phyloP scores from a whole-genome alignment of 345 rosid species.

The Populus simonii region DNA sequence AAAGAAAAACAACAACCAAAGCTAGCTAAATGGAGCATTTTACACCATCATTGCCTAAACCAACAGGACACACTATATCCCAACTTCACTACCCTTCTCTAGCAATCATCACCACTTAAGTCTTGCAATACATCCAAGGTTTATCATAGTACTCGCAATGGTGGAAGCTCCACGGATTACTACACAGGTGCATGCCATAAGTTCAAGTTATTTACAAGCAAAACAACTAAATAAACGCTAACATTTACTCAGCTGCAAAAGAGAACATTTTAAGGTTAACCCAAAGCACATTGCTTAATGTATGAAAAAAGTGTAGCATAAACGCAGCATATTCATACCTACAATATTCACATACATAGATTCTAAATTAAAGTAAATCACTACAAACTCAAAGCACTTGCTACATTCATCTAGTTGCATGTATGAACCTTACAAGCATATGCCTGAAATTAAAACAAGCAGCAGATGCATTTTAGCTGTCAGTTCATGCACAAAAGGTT shows the following conservation, averaged over 20 bases:
- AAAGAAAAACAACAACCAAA: neutral
- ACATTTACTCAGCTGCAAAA: neutral
- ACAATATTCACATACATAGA: constrained; percentile 54
- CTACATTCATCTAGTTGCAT: constrained; percentile 36
- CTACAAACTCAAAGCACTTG: constrained; percentile 39
- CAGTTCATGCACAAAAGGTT: constrained; percentile 22
- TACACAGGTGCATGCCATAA: neutral
- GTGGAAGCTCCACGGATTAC: neutral
- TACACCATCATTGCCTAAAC: neutral
- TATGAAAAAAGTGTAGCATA: constrained; percentile 31
- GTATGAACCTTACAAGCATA: constrained; percentile 43
- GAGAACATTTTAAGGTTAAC: neutral
- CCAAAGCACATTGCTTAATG: constrained; percentile 28
- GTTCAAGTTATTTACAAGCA: neutral
- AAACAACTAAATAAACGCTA: neutral
- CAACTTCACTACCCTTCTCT: neutral
- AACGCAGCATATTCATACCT: constrained; percentile 41
- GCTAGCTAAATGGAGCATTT: neutral
- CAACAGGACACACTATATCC: neutral
- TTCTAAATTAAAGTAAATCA: constrained; percentile 29
- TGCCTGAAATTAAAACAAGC: constrained; percentile 42
- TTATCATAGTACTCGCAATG: neutral
- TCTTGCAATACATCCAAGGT: neutral
- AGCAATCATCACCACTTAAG: neutral
- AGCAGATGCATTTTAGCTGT: constrained; percentile 42